Evolutionary conservation across 2,329 filamentous ascomycete species (phyloP).

Genomic region (Colletotrichum cereale): DNA sequence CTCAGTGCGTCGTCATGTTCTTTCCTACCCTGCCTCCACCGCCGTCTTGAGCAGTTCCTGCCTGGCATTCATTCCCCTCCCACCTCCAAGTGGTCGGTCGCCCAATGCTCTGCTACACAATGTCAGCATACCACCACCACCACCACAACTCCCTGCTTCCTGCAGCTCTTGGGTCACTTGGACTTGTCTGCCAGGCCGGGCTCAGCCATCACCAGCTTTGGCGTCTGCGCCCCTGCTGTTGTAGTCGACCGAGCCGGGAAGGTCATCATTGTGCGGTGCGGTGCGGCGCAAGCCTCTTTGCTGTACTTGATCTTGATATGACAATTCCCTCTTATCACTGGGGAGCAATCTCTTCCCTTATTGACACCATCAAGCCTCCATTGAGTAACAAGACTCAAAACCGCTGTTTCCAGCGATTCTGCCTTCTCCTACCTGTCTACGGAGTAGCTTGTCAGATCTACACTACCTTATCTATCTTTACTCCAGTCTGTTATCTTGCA

Average conservation of each 20-base stretch:
- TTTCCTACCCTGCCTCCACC: neutral
- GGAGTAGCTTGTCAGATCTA: constrained; percentile 24
- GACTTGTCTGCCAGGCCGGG: constrained; percentile 3
- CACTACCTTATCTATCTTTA: neutral
- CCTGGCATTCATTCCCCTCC: neutral
- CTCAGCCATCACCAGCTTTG: constrained; percentile 27
- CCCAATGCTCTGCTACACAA: constrained; percentile 32
- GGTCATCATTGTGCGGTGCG: constrained; percentile 13
- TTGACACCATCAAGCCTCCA: neutral
- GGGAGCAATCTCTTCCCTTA: constrained; percentile 2
- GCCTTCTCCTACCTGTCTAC: constrained; percentile 13
- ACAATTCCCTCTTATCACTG: constrained; percentile 21
- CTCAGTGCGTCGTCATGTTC: constrained; percentile 19
- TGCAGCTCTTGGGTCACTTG: constrained; percentile 24
- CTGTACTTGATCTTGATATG: constrained; percentile 31
- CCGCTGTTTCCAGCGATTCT: constrained; percentile 6
- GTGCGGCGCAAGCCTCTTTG: constrained; percentile 21
- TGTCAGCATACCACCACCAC: constrained; percentile 37
- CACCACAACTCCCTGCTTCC: neutral
- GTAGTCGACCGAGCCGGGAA: neutral
- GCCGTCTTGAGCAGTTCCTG: neutral
- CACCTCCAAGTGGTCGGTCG: constrained; percentile 13
- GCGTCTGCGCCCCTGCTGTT: neutral
- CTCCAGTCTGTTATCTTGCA: constrained; percentile 33
- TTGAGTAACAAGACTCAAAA: constrained; percentile 25